These are phyloP conservation scores for Diutina ranongensis DNA, from an alignment of 1,139 yeast genomes.

Conservation along the genomic window DNA sequence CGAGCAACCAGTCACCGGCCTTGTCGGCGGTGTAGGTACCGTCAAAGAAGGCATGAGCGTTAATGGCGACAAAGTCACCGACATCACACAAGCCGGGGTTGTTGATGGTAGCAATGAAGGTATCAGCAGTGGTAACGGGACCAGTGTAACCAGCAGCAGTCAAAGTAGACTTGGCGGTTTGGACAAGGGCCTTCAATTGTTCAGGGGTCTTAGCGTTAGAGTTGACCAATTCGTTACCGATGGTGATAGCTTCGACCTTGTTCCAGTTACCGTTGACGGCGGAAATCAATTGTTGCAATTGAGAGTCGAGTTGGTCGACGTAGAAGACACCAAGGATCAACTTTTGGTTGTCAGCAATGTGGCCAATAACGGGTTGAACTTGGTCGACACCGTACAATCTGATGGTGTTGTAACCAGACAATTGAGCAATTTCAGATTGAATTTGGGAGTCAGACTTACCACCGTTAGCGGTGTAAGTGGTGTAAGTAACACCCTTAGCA, in stretches of 20 bases:
- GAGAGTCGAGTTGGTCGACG: conserved; percentile 15
- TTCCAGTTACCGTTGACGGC: conserved; percentile 57
- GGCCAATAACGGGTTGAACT: conserved; percentile 10
- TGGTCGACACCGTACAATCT: conserved; percentile 39
- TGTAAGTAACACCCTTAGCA: conserved; percentile 64
- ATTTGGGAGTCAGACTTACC: conserved; percentile 59
- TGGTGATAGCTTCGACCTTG: conserved; percentile 60
- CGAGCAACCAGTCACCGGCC: conserved; percentile 61
- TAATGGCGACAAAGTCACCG: conserved; percentile 73
- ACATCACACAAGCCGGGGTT: conserved; percentile 61
- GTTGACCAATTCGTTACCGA: conserved; percentile 78
- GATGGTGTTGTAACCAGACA: conserved; percentile 45
- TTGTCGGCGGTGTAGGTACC: conserved; percentile 51
- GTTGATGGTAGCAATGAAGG: conserved; percentile 60
- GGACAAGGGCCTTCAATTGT: conserved; percentile 44
- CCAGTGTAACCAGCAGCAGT: conserved; percentile 52
- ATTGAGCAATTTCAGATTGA: conserved; percentile 43
- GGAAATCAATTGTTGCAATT: conserved; percentile 36
- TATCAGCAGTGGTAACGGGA: conserved; percentile 66
- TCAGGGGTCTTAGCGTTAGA: conserved; percentile 47
- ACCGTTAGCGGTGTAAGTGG: conserved; percentile 68
- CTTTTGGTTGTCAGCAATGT: conserved; percentile 10
- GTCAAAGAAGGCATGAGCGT: conserved; percentile 76
- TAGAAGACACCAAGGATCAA: conserved; percentile 11
- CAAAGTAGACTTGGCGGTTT: conserved; percentile 49